Evolutionary conservation across 345 rosid species (phyloP), one percentile per base, ranked within the genome.

Genomic region (Brassica juncea): DNA sequence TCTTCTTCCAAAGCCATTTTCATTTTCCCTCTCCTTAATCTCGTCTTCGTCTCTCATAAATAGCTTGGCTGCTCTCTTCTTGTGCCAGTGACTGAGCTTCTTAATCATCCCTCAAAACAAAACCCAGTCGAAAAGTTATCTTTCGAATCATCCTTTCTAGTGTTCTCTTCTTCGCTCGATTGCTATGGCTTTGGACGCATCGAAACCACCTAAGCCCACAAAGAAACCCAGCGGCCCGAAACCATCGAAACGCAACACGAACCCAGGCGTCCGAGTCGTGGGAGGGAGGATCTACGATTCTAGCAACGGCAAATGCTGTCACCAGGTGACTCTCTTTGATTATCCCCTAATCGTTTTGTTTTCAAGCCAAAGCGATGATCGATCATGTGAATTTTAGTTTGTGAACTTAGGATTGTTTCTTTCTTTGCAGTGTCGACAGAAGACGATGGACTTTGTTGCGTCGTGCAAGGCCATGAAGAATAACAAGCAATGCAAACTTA

Each of bases 221-320:
- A 44, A 32, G 21, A 68, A 68, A 6, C 71, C 71, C 44, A 59
- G 23, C 52, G 55, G 8, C 11, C 47, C 62, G 80, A 79, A 61
- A 73, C 72, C 59, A 76, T 7, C 23, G 9, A 77, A 81, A 88
- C 27, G 82, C 23, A 71, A 32, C 4, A 52, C 61, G 8, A 69
- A 69, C 60, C 72, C 72, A 1, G 72, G 72, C 27, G 79, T 90
- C 75, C 87, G 91, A 1, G 83, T 90, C 31, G 37, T 84, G 2
- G 83, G 84, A 7, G 82, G 88, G 52, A 81, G 89, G 64, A 85
- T 87, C 47, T 88, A 86, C 23, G 91, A 91, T 79, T 83, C 94
- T 16, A 78, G 82, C 23, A 85, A 85, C 14, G 92, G 95, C 10
- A 90, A 87, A 77, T 88, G 87, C 5, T 91, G 97, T 79, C 97